Evolutionary conservation across 106 monocot genomes (phyloP).

Genomic region (Amphibolis antarctica): DNA sequence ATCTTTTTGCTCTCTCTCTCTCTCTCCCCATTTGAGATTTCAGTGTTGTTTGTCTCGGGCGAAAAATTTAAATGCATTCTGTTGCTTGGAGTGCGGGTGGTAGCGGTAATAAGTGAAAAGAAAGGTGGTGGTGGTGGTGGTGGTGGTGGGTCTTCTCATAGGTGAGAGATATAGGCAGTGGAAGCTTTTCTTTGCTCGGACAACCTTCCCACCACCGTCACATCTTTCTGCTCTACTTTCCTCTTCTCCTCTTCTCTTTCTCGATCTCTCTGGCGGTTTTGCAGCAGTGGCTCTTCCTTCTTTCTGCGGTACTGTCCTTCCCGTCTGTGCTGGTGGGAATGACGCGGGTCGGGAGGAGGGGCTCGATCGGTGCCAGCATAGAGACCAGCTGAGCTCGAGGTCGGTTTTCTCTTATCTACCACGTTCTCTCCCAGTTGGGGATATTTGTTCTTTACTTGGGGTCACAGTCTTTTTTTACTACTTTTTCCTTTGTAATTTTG

Average conservation of each 20-base stretch:
- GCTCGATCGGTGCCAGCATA: constrained; percentile 11
- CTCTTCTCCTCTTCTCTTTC: background rate
- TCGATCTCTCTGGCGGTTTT: background rate
- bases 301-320: background rate
- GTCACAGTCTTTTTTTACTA: background rate
- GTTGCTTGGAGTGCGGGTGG: too few species aligned
- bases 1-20: too few species aligned
- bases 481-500: too few species aligned
- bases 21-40: too few species aligned
- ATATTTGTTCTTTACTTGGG: background rate
- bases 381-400: constrained; percentile 73
- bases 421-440: background rate
- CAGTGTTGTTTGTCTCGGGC: too few species aligned
- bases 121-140: background rate
- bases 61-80: too few species aligned
- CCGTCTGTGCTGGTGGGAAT: too few species aligned
- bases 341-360: background rate
- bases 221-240: background rate
- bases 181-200: background rate
- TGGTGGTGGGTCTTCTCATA: background rate
- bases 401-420: background rate
- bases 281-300: background rate
- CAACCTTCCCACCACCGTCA: background rate
- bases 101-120: background rate
- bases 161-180: background rate